A percentile compares a stretch with the other conserved stretches of the same genome.
These are phyloP conservation scores for Abrus precatorius DNA, from an alignment of 306 rosid species.

Conservation along the genomic window DNA sequence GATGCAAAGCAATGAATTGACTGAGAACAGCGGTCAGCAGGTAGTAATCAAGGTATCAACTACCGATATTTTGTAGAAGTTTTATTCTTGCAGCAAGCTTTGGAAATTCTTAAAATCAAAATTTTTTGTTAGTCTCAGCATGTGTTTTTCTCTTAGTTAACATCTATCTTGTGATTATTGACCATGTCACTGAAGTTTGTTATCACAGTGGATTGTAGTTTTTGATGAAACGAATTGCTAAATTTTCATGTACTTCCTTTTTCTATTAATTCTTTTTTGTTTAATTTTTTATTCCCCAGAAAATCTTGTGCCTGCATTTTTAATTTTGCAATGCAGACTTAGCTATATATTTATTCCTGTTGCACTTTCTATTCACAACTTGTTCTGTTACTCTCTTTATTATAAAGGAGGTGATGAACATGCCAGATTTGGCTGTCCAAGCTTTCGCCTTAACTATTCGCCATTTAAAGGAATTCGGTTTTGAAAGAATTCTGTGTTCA, in stretches of 20 bases:
- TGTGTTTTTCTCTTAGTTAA: slow-evolving; percentile 28
- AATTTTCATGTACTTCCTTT: slow-evolving; percentile 19
- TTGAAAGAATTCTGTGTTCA: slow-evolving; percentile 72
- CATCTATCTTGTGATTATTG: slow-evolving; percentile 33
- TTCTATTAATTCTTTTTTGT: slow-evolving; percentile 7
- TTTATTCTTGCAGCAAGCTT: slow-evolving; percentile 23
- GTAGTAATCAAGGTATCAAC: slow-evolving; percentile 70
- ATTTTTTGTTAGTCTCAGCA: slow-evolving; percentile 33
- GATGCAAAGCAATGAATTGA: slow-evolving; percentile 48
- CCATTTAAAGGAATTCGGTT: slow-evolving; percentile 88
- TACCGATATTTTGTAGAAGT: slow-evolving; percentile 30
- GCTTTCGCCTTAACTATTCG: slow-evolving; percentile 85
- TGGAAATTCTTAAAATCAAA: slow-evolving; percentile 19
- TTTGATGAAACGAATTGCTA: slow-evolving; percentile 4
- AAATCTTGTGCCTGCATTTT: slow-evolving; percentile 34
- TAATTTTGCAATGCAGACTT: slow-evolving; percentile 11
- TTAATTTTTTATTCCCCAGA: background rate
- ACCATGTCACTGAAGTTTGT: slow-evolving; percentile 18
- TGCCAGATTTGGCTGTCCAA: slow-evolving; percentile 85
- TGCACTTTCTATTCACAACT: slow-evolving; percentile 35
- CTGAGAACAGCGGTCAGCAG: slow-evolving; percentile 53
- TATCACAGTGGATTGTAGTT: slow-evolving; percentile 31
- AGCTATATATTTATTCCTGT: slow-evolving; percentile 17
- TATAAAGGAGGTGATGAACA: slow-evolving; percentile 74
- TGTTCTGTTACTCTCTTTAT: slow-evolving; percentile 30